Conservation (phyloP, 108 stramenopile genomes). For the Skeletonema grethae region DNA sequence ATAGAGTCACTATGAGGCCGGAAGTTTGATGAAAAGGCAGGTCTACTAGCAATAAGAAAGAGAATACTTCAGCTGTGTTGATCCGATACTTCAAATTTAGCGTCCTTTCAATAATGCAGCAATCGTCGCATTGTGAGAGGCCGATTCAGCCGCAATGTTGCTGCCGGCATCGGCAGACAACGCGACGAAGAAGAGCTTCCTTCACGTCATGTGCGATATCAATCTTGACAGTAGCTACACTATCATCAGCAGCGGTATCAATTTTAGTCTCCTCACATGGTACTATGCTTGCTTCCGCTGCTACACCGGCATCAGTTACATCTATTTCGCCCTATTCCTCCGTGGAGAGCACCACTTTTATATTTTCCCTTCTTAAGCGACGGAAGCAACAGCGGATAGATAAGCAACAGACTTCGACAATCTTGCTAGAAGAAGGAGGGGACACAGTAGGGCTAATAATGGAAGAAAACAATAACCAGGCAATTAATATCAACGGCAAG, state of each 20-base stretch:
- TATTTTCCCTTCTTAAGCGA: conserved; percentile 9
- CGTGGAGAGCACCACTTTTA: neutral
- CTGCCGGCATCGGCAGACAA: neutral
- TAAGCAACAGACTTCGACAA: neutral
- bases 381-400: neutral
- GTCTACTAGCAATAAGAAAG: too few species aligned
- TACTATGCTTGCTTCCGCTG: neutral
- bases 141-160: neutral
- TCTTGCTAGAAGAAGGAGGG: neutral
- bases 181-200: neutral
- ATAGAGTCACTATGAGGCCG: too few species aligned
- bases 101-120: neutral
- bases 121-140: neutral
- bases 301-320: neutral
- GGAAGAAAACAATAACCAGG: neutral
- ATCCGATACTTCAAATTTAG: neutral
- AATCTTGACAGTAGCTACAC: neutral
- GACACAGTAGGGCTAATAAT: neutral
- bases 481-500: neutral
- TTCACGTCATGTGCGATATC: neutral
- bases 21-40: too few species aligned
- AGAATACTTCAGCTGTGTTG: neutral
- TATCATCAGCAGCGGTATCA: neutral
- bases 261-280: neutral
- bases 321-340: neutral